Evolutionary conservation across 2,329 filamentous ascomycete species (phyloP).

Genomic region (Verticillium albo-atrum): DNA sequence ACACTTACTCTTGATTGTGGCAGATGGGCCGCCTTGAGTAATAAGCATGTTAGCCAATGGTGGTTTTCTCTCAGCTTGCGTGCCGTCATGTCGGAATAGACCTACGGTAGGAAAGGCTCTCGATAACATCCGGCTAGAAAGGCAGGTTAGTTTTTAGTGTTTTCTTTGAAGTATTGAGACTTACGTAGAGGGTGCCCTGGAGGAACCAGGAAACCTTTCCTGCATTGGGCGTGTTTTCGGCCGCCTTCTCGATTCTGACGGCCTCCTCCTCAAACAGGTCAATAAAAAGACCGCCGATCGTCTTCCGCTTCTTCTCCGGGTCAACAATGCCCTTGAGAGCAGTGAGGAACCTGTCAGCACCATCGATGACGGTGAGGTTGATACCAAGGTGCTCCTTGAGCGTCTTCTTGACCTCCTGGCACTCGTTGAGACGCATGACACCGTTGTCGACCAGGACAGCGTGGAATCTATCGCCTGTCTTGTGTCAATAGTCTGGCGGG

Average conservation of each 20-base stretch:
- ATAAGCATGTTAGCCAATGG: constrained; percentile 7
- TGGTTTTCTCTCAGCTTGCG: too few relatives aligned
- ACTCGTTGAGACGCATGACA: constrained; percentile 81
- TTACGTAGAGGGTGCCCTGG: constrained; percentile 68
- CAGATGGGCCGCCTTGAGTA: neutral
- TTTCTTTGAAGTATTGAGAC: neutral
- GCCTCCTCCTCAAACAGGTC: constrained; percentile 17
- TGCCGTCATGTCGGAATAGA: too few relatives aligned
- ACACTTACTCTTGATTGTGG: too few relatives aligned
- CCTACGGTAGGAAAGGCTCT: constrained; percentile 39
- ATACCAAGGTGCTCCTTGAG: constrained; percentile 78
- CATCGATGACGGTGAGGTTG: constrained; percentile 85
- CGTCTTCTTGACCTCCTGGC: constrained; percentile 73
- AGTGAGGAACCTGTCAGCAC: constrained; percentile 69
- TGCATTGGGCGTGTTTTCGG: constrained; percentile 60
- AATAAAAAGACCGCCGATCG: constrained; percentile 67
- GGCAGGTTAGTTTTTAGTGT: neutral
- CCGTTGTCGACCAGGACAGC: constrained; percentile 78
- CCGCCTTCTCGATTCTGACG: constrained; percentile 62
- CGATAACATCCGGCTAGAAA: constrained; percentile 31
- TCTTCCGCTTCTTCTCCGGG: constrained; percentile 85
- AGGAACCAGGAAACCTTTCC: constrained; percentile 82
- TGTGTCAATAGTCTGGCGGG: constrained; percentile 1
- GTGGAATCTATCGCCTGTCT: neutral
- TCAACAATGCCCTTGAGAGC: constrained; percentile 70